Evolutionary conservation across 805 yeast species (phyloP).

Genomic region (Candida lessepsii): DNA sequence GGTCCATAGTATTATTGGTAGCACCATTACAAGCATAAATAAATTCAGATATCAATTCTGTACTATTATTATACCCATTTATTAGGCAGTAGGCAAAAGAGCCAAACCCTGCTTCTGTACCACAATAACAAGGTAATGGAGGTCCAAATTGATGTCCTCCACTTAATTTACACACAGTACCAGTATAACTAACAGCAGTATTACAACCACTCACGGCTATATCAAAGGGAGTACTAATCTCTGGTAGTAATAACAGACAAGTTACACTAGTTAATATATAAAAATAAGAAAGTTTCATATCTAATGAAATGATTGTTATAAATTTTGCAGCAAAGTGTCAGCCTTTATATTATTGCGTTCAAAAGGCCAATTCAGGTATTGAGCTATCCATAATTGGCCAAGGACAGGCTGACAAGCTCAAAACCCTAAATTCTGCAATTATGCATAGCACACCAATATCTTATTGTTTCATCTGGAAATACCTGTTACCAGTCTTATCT

Average conservation of each 20-base stretch:
- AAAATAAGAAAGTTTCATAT: constrained; percentile 10
- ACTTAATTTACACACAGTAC: constrained; percentile 16
- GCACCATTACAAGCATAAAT: constrained; percentile 12
- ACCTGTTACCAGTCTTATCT: constrained; percentile 4
- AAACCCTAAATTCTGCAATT: no score
- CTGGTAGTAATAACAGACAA: constrained; percentile 12
- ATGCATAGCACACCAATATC: no score
- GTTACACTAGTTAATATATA: not conserved
- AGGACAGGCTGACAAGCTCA: no score
- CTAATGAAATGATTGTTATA: no score
- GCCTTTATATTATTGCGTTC: not conserved
- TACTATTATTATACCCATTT: constrained; percentile 20
- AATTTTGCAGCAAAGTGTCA: not conserved
- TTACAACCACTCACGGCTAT: constrained; percentile 18
- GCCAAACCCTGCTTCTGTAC: constrained; percentile 19
- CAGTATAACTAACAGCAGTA: constrained; percentile 11
- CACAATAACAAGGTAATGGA: constrained; percentile 17
- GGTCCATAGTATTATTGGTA: constrained; percentile 10
- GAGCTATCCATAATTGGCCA: no score
- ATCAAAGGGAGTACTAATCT: constrained; percentile 9
- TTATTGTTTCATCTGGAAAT: no score
- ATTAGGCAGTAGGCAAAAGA: constrained; percentile 22
- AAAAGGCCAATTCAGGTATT: not conserved
- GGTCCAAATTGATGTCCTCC: not conserved
- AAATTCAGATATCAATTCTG: constrained; percentile 16